Base-by-base conservation (phyloP, 176 grass and related monocot genomes). In the Avena sativa region DNA sequence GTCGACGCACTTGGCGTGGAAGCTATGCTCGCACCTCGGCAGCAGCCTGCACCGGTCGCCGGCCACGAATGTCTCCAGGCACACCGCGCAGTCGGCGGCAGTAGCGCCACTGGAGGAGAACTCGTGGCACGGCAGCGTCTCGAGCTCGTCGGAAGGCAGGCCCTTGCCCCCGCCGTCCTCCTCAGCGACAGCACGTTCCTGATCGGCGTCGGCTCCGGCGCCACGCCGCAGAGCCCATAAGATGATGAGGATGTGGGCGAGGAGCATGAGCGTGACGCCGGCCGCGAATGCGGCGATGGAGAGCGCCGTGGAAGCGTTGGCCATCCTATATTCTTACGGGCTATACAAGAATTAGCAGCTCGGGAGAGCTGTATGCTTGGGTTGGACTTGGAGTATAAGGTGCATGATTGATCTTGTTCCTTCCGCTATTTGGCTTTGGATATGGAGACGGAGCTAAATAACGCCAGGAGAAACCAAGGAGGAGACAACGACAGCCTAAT, bases 1-100 rank as follows among this genome's bases (percentile, higher is more conserved):
- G 74, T 94, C 94, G 14, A 97, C 86, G 30, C 94, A 97, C 71
- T 71, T 9, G 12, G 83, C 77, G 76, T 97, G 94, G 83, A 97
- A 97, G 74, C 92, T 78, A 71, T 97, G 92, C 71, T 74, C 69
- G 86, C 94, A 97, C 83, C 83, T 60, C 12, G 90, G 88, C 49
- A 97, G 71, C 59, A 51, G 75, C 79, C 88, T 78, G 88, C 90
- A 94, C 77, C 55, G 85, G 7, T 97, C 90, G 6, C 90, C 90
- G 9, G 43, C 9, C 81, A 52, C 74, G 56, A 91, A 94, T 67
- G 9, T 56, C 76, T 94, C 90, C 4, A 97, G 70, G 83, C 94
- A 97, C 25, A 96, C 88, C 2, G 92, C 92, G 44, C 94, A 97
- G 25, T 79, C 87, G 2, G 2, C 84, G 10, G 13, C 16, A 4